Evolutionary conservation across 2,329 filamentous ascomycete genomes (phyloP), one percentile per base, ranked within the genome.

Genomic region (Neospermospora avenae): DNA sequence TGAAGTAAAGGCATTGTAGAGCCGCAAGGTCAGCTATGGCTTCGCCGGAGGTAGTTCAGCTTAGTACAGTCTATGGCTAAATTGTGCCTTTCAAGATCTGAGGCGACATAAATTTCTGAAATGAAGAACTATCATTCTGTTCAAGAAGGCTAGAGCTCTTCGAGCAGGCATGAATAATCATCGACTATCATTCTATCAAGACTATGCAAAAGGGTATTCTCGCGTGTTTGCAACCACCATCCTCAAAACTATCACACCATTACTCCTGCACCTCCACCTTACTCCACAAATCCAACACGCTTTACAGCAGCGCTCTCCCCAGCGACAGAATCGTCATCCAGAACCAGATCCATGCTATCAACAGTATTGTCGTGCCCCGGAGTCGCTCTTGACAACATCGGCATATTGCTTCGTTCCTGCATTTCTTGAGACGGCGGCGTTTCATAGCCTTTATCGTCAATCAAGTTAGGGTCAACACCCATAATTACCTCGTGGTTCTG

Each of bases 271-370:
- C 5, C 46, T 18, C 22, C 20, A 13, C 20, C 46, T 58, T 45
- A 66, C 44, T 65, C 60, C 25, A 51, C 57, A 46, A 67, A 68
- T 41, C 62, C 69, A 58, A 70, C 68, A n/a, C 52, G 59, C 51
- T 67, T 68, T 5, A 71, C 64, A 22, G 66, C 64, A 35, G 57
- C 52, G 41, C 66, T 70, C 57, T 70, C 67, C 34, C 65, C 65
- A 2, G 49, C 57, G 22, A 63, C 34, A 31, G 63, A 22, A 3
- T 63, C 60, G 63, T 71, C 70, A 35, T 67, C 63, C 24, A 68
- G 37, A 10, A 71, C 59, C n/a, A 72, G 53, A 63, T 72, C 71
- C 69, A 73, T 71, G 34, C 45, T 65, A 44, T 68, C 69, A 42
- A 68, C 60, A n/a, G 63, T 64, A 6, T 28, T 48, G 22, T 28